phyloP scores from a whole-genome alignment of 345 rosid genomes.

The Tarenaya hassleriana region DNA sequence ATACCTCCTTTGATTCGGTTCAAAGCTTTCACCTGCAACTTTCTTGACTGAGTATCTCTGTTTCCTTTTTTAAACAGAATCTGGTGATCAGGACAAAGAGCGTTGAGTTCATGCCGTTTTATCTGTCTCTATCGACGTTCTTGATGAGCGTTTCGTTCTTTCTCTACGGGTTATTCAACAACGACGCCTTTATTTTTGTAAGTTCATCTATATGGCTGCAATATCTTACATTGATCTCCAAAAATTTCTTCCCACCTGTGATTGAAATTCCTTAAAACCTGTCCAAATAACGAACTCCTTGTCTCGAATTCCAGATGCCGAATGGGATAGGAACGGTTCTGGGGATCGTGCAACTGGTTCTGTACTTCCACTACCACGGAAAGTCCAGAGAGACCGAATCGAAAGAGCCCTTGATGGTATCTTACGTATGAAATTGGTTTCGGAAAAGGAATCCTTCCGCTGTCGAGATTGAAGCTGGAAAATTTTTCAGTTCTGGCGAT shows the following conservation, averaged over 20 bases:
- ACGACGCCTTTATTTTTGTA: constrained; percentile 63
- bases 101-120: constrained; percentile 91
- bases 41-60: constrained; percentile 14
- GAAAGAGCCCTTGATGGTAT: constrained; percentile 51
- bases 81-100: constrained; percentile 73
- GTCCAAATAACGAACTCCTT: not conserved
- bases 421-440: constrained; percentile 29
- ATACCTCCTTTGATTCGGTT: not conserved
- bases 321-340: constrained; percentile 74
- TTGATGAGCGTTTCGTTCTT: constrained; percentile 77
- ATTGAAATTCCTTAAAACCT: too few species aligned
- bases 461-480: too few species aligned
- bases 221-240: not conserved
- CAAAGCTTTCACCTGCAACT: not conserved
- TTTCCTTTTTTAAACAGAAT: constrained; percentile 42
- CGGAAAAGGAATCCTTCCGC: constrained; percentile 1
- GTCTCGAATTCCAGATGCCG: constrained; percentile 73
- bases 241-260: not conserved
- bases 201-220: too few species aligned
- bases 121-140: constrained; percentile 77
- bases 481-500: too few species aligned
- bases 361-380: constrained; percentile 52
- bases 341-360: constrained; percentile 59
- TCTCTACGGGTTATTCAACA: constrained; percentile 56
- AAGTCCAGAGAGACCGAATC: constrained; percentile 30